These are phyloP conservation scores for Sclerotinia nivalis DNA, from an alignment of 2,329 filamentous ascomycete species.

Conservation along the genomic window DNA sequence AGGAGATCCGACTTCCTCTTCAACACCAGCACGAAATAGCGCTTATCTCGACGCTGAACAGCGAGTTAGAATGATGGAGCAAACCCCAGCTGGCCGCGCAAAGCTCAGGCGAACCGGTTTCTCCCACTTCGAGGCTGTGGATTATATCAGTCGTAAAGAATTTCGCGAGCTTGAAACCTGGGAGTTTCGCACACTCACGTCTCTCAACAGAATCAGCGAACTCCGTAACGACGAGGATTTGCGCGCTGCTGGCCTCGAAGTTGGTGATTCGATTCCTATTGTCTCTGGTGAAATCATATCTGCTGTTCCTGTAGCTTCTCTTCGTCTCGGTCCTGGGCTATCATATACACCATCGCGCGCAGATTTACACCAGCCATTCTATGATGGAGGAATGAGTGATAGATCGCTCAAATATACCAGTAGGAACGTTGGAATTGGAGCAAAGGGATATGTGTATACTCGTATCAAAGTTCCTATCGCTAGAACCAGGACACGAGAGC, in stretches of 20 bases:
- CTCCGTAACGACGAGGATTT: slow-evolving; percentile 39
- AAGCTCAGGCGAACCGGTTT: not conserved
- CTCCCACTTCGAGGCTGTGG: not conserved
- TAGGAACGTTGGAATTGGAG: not conserved
- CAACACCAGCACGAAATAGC: not conserved
- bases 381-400: not conserved
- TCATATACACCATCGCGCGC: not conserved
- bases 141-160: slow-evolving; percentile 9
- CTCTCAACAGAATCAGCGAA: slow-evolving; percentile 34
- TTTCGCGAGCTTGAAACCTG: slow-evolving; percentile 28
- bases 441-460: not conserved
- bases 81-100: not conserved
- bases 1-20: not conserved
- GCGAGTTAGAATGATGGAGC: not conserved
- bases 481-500: not conserved
- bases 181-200: slow-evolving; percentile 33
- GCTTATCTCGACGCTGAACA: not conserved
- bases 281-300: slow-evolving; percentile 32
- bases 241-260: slow-evolving; percentile 29
- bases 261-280: slow-evolving; percentile 28
- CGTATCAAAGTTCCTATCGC: not conserved
- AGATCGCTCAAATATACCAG: slow-evolving; percentile 9
- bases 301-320: slow-evolving; percentile 36
- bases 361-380: slow-evolving; percentile 11
- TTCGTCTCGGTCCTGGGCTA: slow-evolving; percentile 35